A percentile compares a stretch with the other conserved stretches of the same genome.
These are phyloP conservation scores for Fusarium albidum DNA, from an alignment of 2,329 filamentous ascomycete genomes.

Conservation along the genomic window DNA sequence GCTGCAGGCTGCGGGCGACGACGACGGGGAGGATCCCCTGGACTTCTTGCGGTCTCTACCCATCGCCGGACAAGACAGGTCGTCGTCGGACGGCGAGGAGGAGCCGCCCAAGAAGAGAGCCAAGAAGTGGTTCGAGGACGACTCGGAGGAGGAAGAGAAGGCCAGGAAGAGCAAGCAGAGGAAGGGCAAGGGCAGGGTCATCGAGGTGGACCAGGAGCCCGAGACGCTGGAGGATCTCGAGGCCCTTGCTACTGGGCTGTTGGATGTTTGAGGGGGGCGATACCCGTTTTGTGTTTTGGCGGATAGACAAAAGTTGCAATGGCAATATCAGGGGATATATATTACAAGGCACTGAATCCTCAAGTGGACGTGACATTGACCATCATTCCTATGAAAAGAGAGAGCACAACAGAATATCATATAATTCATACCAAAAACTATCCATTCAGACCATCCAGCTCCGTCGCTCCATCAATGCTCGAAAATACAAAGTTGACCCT, in stretches of 20 bases:
- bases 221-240: slow-evolving; percentile 83
- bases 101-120: slow-evolving; percentile 62
- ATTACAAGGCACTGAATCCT: too few species aligned
- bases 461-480: slow-evolving; percentile 23
- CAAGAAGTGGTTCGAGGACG: slow-evolving; percentile 83
- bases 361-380: too few species aligned
- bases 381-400: neutral
- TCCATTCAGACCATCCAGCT: slow-evolving; percentile 27
- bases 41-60: slow-evolving; percentile 67
- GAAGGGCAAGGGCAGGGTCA: slow-evolving; percentile 60
- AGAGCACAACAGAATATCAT: neutral
- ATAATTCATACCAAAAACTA: slow-evolving; percentile 17
- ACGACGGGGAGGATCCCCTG: slow-evolving; percentile 49
- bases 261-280: slow-evolving; percentile 56
- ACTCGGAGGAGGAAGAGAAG: slow-evolving; percentile 66
- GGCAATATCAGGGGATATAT: too few species aligned
- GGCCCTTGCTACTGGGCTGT: slow-evolving; percentile 75
- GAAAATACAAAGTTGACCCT: slow-evolving; percentile 4
- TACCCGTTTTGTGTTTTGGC: slow-evolving; percentile 39
- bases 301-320: slow-evolving; percentile 34
- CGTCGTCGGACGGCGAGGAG: slow-evolving; percentile 42
- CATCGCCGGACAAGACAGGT: slow-evolving; percentile 50
- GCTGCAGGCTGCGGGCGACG: slow-evolving; percentile 44
- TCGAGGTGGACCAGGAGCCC: slow-evolving; percentile 72
- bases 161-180: slow-evolving; percentile 49